Evolutionary conservation across 208 protist genomes (phyloP).

Genomic region (Angomonas deanei): DNA sequence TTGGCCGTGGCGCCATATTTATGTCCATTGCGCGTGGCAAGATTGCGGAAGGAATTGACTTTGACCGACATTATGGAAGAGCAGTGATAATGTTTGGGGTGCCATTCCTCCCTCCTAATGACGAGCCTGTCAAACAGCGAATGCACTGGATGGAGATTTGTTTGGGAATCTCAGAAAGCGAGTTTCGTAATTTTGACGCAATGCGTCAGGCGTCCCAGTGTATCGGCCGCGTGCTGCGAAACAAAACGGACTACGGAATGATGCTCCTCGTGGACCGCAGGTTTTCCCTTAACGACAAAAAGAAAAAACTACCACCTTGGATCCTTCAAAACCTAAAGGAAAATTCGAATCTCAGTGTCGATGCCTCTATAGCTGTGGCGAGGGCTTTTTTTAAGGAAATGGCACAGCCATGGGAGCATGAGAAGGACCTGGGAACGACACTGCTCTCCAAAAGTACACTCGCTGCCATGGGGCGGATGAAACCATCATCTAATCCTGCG

Average conservation of each 20-base stretch:
- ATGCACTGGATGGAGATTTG: conserved; percentile 96
- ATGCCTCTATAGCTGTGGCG: conserved; percentile 84
- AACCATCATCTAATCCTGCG: conserved; percentile 17
- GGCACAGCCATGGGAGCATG: conserved; percentile 91
- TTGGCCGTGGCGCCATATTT: conserved; percentile 98
- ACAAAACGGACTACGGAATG: conserved; percentile 99
- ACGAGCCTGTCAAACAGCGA: conserved; percentile 90
- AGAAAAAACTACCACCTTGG: conserved; percentile 89
- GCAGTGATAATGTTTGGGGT: conserved; percentile 97
- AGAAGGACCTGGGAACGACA: conserved; percentile 82
- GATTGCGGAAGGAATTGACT: conserved; percentile 98
- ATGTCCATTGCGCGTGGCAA: conserved; percentile 97
- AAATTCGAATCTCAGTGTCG: conserved; percentile 88
- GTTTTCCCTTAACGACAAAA: conserved; percentile 94
- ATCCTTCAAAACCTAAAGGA: conserved; percentile 88
- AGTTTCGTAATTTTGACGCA: conserved; percentile 98
- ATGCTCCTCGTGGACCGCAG: conserved; percentile 98
- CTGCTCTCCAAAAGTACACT: conserved; percentile 54
- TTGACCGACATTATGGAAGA: conserved; percentile 96
- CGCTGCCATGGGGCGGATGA: conserved; percentile 31
- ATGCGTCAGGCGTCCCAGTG: conserved; percentile 99
- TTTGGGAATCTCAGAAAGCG: conserved; percentile 94
- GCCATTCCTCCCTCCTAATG: conserved; percentile 93
- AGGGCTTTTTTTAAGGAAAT: conserved; percentile 93
- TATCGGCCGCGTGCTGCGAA: conserved; percentile 97